Base-by-base conservation (phyloP, 2,329 filamentous ascomycete genomes). In the Dactylonectria estremocensis region DNA sequence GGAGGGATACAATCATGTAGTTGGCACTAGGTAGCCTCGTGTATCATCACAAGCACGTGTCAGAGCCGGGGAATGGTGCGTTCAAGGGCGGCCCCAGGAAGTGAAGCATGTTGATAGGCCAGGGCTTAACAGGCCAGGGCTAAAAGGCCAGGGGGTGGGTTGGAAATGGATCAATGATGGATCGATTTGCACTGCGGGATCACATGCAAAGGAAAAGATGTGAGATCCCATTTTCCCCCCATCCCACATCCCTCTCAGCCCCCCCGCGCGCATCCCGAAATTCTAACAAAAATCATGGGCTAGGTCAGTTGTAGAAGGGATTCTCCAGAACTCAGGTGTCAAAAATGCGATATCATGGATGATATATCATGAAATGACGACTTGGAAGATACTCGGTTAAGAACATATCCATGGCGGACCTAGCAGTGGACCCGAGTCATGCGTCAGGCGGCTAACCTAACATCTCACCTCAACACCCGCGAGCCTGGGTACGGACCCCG, bases 11-110 rank as follows among this genome's bases (percentile, higher is more conserved):
- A 18, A 33, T 13, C 49, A 18, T 18, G 5, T 20, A 10, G 28
- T 7, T 13, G 28, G 49, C 18, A 28, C 48, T 24, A 16, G 16
- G 50, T 33, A 53, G 31, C 50, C 33, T 35, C 50, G 50, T 20
- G 50, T 53, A 60, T 43, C 57, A 50, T 53, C 62, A 54, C 67
- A 67, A 76, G 74, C 74, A 76, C 74, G 74, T 76, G 74, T 76
- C 74, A 76, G 66, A 75, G 60, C 71, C 64, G 70, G 72, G 61
- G 65, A 68, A 72, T 67, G 72, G 64, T 64, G 61, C 62, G 64
- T 60, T 52, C 31, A 28, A 60, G 55, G 43, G 37, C 37, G 22
- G 35, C n/a, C 28, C 43, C 57, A 55, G 57, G 58, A 56, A 55
- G 57, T 53, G 63, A 22, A 43, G 46, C 11, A 5, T 24, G 31